These are phyloP conservation scores for Suhomyces sp. DNA, from an alignment of 805 yeast genomes.

Conservation along the genomic window DNA sequence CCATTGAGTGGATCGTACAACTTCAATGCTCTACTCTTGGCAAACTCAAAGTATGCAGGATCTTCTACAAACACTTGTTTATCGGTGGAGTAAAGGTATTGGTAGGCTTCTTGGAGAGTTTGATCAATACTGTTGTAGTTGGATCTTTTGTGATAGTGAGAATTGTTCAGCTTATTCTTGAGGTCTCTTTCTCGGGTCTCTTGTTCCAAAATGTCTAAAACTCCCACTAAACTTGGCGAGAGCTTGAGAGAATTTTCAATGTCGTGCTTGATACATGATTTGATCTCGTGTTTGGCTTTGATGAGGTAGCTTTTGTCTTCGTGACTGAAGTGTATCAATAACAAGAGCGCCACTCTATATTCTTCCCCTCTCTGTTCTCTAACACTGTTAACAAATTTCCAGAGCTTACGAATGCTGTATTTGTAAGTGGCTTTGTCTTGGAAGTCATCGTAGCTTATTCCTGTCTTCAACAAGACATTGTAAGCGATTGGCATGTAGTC, in stretches of 20 bases:
- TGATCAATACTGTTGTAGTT: neutral
- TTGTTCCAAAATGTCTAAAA: neutral
- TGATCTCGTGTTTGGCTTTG: neutral
- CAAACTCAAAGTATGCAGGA: neutral
- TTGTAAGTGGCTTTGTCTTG: constrained; percentile 8
- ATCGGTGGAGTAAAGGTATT: constrained; percentile 10
- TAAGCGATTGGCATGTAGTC: constrained; percentile 31
- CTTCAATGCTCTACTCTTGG: neutral
- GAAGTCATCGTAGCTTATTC: constrained; percentile 27
- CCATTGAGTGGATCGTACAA: neutral
- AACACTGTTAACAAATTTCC: constrained; percentile 4
- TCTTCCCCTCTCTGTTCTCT: constrained; percentile 9
- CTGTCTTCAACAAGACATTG: constrained; percentile 27
- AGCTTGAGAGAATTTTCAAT: neutral
- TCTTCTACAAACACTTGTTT: constrained; percentile 2
- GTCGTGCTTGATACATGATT: neutral
- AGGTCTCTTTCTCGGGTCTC: neutral
- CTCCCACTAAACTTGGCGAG: neutral
- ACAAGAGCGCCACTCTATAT: constrained; percentile 24
- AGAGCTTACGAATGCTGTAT: constrained; percentile 18
- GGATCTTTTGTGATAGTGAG: neutral
- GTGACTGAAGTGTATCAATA: neutral
- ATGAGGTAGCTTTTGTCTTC: neutral
- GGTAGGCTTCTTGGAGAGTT: constrained; percentile 2
- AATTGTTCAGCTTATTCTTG: neutral